Base-by-base conservation (phyloP, 2,329 filamentous ascomycete genomes). In the Pseudogymnoascus sp. region DNA sequence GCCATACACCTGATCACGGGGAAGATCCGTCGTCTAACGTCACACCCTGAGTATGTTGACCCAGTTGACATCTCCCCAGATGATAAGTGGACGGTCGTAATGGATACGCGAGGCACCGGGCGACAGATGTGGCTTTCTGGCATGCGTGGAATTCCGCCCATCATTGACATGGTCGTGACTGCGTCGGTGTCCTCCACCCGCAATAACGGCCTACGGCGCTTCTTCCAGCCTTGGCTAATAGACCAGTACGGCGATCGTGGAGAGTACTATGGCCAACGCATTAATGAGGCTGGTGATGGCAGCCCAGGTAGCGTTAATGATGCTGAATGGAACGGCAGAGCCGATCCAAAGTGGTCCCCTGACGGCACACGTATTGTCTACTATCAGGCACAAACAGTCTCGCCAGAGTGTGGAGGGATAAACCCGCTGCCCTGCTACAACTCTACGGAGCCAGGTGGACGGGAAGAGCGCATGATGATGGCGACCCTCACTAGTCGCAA, bases 311-410 rank as follows among this genome's bases (percentile, higher is more conserved):
- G 67, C 59, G 62, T 76, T n/a, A 75, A 76, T 60, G 77, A 79
- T 60, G 74, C 77, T 0, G 71, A 77, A 25, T 80, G 78, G 78
- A 80, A 80, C 64, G 78, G 70, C 3, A 67, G 69, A 9, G 78
- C 78, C 4, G 78, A 80, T 64, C 78, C 76, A 2, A 69, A 66
- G 1, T 77, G 70, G 47, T 76, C 74, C 1, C 69, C 65, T 1
- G 78, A 80, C 63, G 72, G 73, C 4, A 79, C 76, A 0, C 65
- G 69, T 1, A 72, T 80, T 35, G 73, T 73, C 0, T 81, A 76
- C 63, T 78, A 68, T 67, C 74, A 80, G 64, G 68, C 67, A 2
- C 65, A 76, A 6, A 71, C 73, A 0, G 64, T 72, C 1, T 62
- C 71, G 0, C 78, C 77, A 0, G 72, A 71, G 0, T 80, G 78